These are phyloP conservation scores for Solanum hybrid DNA, from an alignment of 305 asterid genomes.

Conservation along the genomic window DNA sequence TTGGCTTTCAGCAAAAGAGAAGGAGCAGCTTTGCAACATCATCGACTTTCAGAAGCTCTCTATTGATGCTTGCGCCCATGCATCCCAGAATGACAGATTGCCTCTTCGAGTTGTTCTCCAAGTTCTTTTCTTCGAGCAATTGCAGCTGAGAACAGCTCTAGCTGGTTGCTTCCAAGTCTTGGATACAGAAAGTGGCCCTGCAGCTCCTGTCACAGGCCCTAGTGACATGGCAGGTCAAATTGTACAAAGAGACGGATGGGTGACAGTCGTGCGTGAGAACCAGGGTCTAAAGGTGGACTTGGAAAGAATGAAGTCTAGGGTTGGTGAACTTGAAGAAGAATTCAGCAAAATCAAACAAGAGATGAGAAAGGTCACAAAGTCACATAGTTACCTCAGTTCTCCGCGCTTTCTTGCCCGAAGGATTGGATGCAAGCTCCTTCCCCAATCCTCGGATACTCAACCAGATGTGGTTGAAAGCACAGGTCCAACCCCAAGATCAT, in stretches of 20 bases:
- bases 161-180: constrained; percentile 61
- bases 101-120: constrained; percentile 86
- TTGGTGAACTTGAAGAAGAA: constrained; percentile 82
- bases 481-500: constrained; percentile 46
- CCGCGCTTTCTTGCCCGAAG: constrained; percentile 41
- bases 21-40: constrained; percentile 69
- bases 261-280: constrained; percentile 68
- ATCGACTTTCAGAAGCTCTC: constrained; percentile 89
- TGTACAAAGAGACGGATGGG: constrained; percentile 77
- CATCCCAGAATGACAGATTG: constrained; percentile 81
- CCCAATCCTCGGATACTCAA: constrained; percentile 43
- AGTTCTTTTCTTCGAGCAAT: constrained; percentile 89
- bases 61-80: constrained; percentile 94
- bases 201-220: constrained; percentile 25
- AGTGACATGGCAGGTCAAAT: constrained; percentile 36
- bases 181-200: constrained; percentile 63
- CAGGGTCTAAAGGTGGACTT: constrained; percentile 67
- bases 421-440: constrained; percentile 49
- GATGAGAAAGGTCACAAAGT: constrained; percentile 68
- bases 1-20: constrained; percentile 74
- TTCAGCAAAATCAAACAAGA: constrained; percentile 62
- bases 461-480: constrained; percentile 49
- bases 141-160: constrained; percentile 78
- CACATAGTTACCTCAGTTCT: constrained; percentile 54
- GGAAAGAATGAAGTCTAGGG: constrained; percentile 79